These are phyloP conservation scores for Plantago major DNA, from an alignment of 257 asterid species.

Conservation along the genomic window DNA sequence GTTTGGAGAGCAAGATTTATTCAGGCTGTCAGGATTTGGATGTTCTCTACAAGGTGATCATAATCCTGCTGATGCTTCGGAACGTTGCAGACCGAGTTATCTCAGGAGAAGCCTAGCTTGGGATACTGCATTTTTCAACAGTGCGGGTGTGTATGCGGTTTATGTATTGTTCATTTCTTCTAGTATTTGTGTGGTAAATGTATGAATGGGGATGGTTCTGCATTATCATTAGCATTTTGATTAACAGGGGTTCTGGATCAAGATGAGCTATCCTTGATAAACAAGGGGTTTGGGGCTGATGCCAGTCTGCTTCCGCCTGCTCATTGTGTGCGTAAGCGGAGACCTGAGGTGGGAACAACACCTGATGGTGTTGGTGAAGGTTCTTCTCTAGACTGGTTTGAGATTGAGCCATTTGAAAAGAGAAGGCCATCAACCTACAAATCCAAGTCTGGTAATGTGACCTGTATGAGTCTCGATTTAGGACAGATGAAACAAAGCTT, in stretches of 20 bases:
- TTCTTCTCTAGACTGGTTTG: constrained; percentile 19
- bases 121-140: constrained; percentile 57
- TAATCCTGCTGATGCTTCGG: constrained; percentile 10
- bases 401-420: constrained; percentile 15
- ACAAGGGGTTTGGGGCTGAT: constrained; percentile 35
- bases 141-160: constrained; percentile 35
- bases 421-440: constrained; percentile 1
- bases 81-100: constrained; percentile 44
- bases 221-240: background rate
- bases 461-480: constrained; percentile 2
- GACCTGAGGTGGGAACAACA: constrained; percentile 21
- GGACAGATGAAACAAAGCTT: background rate
- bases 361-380: background rate
- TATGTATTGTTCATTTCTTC: background rate
- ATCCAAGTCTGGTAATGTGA: background rate
- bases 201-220: background rate
- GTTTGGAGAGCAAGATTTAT: constrained; percentile 16
- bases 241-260: constrained; percentile 57
- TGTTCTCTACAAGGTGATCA: constrained; percentile 18
- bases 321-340: constrained; percentile 25
- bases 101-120: constrained; percentile 66
- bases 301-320: constrained; percentile 19
- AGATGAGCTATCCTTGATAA: constrained; percentile 49
- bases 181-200: no score
- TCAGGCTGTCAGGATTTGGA: constrained; percentile 17